Base-by-base conservation (phyloP, 2,329 filamentous ascomycete genomes). In the Penicillium concentricum region DNA sequence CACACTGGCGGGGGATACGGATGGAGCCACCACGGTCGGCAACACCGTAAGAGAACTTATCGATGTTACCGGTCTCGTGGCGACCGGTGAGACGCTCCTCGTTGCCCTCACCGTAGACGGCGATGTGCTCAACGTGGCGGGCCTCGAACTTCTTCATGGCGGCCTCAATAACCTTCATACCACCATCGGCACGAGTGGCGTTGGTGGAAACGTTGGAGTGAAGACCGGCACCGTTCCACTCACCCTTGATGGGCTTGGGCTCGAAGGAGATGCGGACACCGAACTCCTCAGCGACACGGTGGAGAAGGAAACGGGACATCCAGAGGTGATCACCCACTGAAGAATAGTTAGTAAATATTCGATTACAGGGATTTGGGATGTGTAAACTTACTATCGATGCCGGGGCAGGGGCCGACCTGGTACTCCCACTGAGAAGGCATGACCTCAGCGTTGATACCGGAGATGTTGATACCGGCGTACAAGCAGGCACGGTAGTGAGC, bases 351-450 rank as follows among this genome's bases (percentile, higher is more conserved):
- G 74, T 34, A 5, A 38, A 15, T 13, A 15, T 13, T 16, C 26
- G n/a, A 10, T 18, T 41, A 10, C 13, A 4, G 34, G 51, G 8
- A 2, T 30, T 10, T 7, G 4, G 28, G 28, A 9, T 10, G 8
- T 30, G 8, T 30, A 30, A 30, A 82, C 86, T 79, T 77, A 90
- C 88, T 89, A 75, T 87, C 82, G 69, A 97, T 97, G 63, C 92
- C 93, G 53, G 81, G 78, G 79, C 91, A 96, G 63, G 93, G 93
- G 56, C 93, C 93, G 70, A 97, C 90, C 76, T 97, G 93, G 87
- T 91, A 97, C 78, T 97, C 93, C 93, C 93, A 97, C 79, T 97
- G 93, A 59, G 90, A 92, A 63, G 92, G 90, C 90, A 97, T 96
- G 72, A 99, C 94, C 84, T 99, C 94, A 65, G 94, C 94, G 79